These are phyloP conservation scores for Sutorius australiensis DNA, from an alignment of 768 basidiomycete genomes.

Conservation along the genomic window DNA sequence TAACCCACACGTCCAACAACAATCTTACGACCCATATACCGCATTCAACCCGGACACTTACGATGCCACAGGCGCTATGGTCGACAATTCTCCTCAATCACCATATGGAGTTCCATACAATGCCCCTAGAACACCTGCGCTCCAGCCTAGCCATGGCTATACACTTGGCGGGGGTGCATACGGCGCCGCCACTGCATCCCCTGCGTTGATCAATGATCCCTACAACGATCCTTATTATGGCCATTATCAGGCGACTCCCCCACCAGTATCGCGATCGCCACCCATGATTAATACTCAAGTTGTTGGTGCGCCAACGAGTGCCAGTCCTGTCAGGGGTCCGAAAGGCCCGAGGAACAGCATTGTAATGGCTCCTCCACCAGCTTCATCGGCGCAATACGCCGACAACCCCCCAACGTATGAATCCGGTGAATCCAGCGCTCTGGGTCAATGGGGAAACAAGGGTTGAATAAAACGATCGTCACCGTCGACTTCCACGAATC, in stretches of 20 bases:
- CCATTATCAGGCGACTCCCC: conserved; percentile 23
- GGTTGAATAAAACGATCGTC: conserved; percentile 10
- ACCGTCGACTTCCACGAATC: neutral
- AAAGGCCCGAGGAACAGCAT: conserved; percentile 32
- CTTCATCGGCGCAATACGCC: conserved; percentile 27
- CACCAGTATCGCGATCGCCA: conserved; percentile 35
- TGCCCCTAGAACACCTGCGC: conserved; percentile 13
- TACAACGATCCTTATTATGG: conserved; percentile 30
- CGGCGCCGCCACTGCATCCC: conserved; percentile 42
- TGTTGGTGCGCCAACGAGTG: conserved; percentile 21
- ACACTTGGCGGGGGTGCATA: conserved; percentile 57
- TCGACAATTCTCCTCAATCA: conserved; percentile 12
- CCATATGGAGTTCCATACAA: conserved; percentile 15
- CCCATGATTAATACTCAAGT: conserved; percentile 39
- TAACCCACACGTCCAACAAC: conserved; percentile 49
- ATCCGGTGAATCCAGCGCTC: conserved; percentile 41
- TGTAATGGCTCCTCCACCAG: conserved; percentile 22
- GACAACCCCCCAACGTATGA: conserved; percentile 72
- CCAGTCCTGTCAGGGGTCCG: conserved; percentile 45
- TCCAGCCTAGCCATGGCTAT: conserved; percentile 48
- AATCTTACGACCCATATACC: conserved; percentile 50
- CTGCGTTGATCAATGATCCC: conserved; percentile 33
- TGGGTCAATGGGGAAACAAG: conserved; percentile 54
- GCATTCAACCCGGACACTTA: conserved; percentile 40
- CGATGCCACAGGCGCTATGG: conserved; percentile 29